These are phyloP conservation scores for Trichoderma atroviride DNA, from an alignment of 2,329 filamentous ascomycete genomes.

Conservation along the genomic window DNA sequence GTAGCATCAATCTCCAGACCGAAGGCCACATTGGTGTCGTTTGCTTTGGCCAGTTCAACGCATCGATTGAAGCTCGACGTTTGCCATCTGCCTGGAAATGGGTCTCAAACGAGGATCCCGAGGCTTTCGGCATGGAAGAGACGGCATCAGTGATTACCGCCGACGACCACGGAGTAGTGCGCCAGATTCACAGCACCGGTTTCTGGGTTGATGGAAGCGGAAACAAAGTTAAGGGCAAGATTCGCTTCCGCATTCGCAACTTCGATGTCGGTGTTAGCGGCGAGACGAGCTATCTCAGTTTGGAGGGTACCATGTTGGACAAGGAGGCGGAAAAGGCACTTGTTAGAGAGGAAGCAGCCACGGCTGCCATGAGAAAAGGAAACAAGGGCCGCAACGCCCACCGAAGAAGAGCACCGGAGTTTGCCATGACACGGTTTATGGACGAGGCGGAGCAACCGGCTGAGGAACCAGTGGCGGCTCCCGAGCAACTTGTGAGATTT, in stretches of 20 bases:
- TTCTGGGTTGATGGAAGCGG: slow-evolving; percentile 77
- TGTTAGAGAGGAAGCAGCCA: slow-evolving; percentile 49
- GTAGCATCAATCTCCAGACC: slow-evolving; percentile 81
- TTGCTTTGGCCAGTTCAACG: slow-evolving; percentile 90
- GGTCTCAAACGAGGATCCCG: slow-evolving; percentile 59
- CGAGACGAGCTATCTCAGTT: slow-evolving; percentile 77
- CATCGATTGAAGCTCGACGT: slow-evolving; percentile 75
- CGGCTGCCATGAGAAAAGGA: slow-evolving; percentile 41
- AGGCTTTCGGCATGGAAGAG: slow-evolving; percentile 47
- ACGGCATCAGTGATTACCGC: slow-evolving; percentile 46
- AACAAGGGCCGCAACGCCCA: slow-evolving; percentile 39
- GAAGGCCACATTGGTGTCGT: slow-evolving; percentile 87
- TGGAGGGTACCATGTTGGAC: slow-evolving; percentile 84
- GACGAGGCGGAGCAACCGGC: slow-evolving; percentile 45
- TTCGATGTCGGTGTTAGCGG: slow-evolving; percentile 78
- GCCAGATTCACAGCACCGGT: slow-evolving; percentile 59
- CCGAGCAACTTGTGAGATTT: slow-evolving; percentile 33
- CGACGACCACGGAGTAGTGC: slow-evolving; percentile 56
- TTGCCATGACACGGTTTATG: slow-evolving; percentile 60
- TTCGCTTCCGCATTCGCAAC: slow-evolving; percentile 80
- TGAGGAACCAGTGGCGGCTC: slow-evolving; percentile 1
- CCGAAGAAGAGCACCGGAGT: slow-evolving; percentile 52
- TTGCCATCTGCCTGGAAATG: slow-evolving; percentile 81
- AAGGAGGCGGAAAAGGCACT: slow-evolving; percentile 66
- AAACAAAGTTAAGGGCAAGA: slow-evolving; percentile 67